Conservation (phyloP, 1,284 basidiomycete genomes). For the Microbotryum silenes-acaulis region DNA sequence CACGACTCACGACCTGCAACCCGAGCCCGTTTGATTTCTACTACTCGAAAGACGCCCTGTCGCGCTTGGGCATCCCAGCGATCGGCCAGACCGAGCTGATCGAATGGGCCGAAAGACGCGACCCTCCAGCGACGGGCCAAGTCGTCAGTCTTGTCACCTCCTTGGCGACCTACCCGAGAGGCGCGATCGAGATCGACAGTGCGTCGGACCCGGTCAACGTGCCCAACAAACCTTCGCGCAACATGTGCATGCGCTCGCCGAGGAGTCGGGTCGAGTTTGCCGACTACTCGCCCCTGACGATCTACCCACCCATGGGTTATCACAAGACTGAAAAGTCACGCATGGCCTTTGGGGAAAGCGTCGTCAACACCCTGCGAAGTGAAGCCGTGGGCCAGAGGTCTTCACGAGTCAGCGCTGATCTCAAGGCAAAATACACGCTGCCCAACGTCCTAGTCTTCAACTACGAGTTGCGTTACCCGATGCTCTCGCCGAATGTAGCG, state of each 20-base stretch:
- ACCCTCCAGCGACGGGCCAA: constrained; percentile 32
- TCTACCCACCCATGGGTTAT: constrained; percentile 32
- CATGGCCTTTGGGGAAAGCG: constrained; percentile 32
- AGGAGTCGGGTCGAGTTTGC: constrained; percentile 33
- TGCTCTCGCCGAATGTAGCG: constrained; percentile 23
- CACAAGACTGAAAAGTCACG: constrained; percentile 24
- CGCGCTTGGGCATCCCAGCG: constrained; percentile 32
- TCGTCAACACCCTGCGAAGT: constrained; percentile 28
- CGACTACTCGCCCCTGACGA: constrained; percentile 31
- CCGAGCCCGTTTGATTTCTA: constrained; percentile 37
- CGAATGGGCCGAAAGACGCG: constrained; percentile 28
- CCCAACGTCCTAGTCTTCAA: constrained; percentile 38
- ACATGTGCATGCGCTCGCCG: constrained; percentile 33
- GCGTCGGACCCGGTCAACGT: constrained; percentile 27
- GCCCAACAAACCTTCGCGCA: constrained; percentile 31
- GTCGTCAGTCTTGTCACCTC: constrained; percentile 31
- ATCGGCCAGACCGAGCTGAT: constrained; percentile 34
- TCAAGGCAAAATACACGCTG: not conserved
- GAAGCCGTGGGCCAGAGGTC: constrained; percentile 23
- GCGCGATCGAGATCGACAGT: constrained; percentile 35
- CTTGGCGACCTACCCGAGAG: constrained; percentile 17
- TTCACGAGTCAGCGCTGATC: constrained; percentile 8
- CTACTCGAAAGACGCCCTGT: constrained; percentile 30
- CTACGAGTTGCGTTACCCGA: constrained; percentile 37
- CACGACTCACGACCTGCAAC: constrained; percentile 35